These are phyloP conservation scores for Endocladia muricata DNA, from an alignment of 31 red algal species.

Conservation along the genomic window DNA sequence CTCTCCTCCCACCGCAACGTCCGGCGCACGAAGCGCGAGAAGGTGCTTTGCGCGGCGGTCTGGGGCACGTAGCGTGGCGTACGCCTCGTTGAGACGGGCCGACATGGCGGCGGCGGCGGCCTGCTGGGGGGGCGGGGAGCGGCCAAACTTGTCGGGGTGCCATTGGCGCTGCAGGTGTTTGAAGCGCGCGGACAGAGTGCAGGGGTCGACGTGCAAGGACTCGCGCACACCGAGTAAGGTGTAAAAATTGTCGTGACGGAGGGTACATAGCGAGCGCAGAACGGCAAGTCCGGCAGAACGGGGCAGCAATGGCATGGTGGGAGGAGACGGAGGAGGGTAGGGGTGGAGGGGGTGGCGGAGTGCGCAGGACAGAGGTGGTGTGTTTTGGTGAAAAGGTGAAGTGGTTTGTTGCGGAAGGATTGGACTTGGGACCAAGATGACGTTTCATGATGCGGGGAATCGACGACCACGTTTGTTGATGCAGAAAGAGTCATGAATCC, in stretches of 20 bases:
- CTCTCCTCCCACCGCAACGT: not conserved
- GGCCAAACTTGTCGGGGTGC: slow-evolving; percentile 57
- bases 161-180: slow-evolving; percentile 35
- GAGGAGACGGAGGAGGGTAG: no score
- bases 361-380: no score
- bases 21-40: slow-evolving; percentile 2
- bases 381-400: no score
- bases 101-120: slow-evolving; percentile 30
- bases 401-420: no score
- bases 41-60: slow-evolving; percentile 37
- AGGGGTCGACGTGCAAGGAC: slow-evolving; percentile 5
- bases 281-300: no score
- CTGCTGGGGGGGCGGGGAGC: not conserved
- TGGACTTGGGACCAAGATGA: no score
- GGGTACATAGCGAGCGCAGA: not conserved
- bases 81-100: slow-evolving; percentile 34
- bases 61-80: slow-evolving; percentile 24
- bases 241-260: slow-evolving; percentile 23
- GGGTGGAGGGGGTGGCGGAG: no score
- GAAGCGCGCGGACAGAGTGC: slow-evolving; percentile 16
- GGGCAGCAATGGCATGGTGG: no score
- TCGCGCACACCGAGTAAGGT: slow-evolving; percentile 25
- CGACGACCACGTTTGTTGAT: no score
- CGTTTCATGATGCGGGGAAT: no score
- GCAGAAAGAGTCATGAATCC: no score